Percentiles rank a stretch among this genome's conserved stretches.
Conservation (phyloP, 768 basidiomycete genomes). For the Sistotremastrum niveocremeum region DNA sequence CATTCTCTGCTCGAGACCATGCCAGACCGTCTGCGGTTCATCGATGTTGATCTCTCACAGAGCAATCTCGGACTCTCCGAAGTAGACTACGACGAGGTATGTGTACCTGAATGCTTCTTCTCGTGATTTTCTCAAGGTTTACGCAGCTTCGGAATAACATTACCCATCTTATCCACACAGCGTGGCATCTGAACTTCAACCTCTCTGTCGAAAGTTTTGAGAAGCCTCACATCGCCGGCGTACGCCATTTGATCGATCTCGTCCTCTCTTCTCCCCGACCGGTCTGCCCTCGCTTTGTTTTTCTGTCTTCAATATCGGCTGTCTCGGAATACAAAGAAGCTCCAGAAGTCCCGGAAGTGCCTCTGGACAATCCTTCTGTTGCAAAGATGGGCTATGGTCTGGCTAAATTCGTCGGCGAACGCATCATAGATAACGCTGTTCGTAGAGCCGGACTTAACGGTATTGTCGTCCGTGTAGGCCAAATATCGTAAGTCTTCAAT, state of each 20-base stretch:
- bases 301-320: no score
- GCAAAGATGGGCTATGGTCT: neutral
- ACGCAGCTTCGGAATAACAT: neutral
- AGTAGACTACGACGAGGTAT: conserved; percentile 1
- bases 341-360: no score
- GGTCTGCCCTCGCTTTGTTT: neutral
- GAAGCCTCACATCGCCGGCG: conserved; percentile 6
- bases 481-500: neutral
- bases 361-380: no score
- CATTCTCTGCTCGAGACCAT: neutral
- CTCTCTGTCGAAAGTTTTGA: conserved; percentile 6
- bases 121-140: no score
- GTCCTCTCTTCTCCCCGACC: conserved; percentile 4
- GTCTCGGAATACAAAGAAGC: no score
- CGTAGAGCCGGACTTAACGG: neutral
- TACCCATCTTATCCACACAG: conserved; percentile 6
- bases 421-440: neutral
- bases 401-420: neutral
- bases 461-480: neutral
- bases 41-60: conserved; percentile 2
- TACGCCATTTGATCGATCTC: conserved; percentile 8
- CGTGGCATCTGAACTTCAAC: conserved; percentile 9
- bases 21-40: neutral
- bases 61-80: neutral
- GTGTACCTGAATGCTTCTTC: neutral